Evolutionary conservation across 2,329 filamentous ascomycete genomes (phyloP), one percentile per base, ranked within the genome.

Genomic region (Arthrobotrys conoides): DNA sequence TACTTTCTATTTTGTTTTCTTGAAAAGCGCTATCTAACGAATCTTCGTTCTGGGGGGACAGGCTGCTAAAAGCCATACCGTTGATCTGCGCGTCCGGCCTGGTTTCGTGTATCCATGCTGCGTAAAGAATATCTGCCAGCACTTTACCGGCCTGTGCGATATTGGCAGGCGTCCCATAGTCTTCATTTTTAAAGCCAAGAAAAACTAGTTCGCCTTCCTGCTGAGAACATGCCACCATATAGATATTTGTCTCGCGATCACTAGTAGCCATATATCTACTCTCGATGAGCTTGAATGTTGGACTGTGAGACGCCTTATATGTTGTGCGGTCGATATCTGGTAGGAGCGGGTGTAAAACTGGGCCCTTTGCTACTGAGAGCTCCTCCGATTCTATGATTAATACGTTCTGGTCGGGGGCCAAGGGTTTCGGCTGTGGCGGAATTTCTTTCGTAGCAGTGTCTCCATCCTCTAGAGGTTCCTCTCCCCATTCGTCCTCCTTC

Each of bases 181-280:
- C 49, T 27, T 2, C 14, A 49, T 69, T 59, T 36, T 14, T 16
- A 16, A 69, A 48, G 4, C 51, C 38, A 20, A 48, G 14, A 22
- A 69, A 69, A 3, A 44, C 66, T 9, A 69, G 24, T 14, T 69
- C 33, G 24, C 41, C 3, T 36, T 69, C 66, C 8, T 14, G 14
- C 8, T 8, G 41, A 5, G 66, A 69, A 24, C 16, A 59, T 14
- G 66, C 20, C 1, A 61, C 18, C 1, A 20, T 12, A 38, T 59
- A 59, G 18, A 59, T 14, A 48, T 59, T 59, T 38, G 49, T 33
- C 12, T 41, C 36, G 10, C 10, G 1, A 14, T 16, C 51, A n/a
- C n/a, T n/a, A 10, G 20, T 51, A 2, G 51, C 55, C 0, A 4
- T 20, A 30, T 59, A 59, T 51, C 9, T 20, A 22, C 20, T 12